These are phyloP conservation scores for Alternaria ventricosa DNA, from an alignment of 2,329 filamentous ascomycete genomes.

Conservation along the genomic window DNA sequence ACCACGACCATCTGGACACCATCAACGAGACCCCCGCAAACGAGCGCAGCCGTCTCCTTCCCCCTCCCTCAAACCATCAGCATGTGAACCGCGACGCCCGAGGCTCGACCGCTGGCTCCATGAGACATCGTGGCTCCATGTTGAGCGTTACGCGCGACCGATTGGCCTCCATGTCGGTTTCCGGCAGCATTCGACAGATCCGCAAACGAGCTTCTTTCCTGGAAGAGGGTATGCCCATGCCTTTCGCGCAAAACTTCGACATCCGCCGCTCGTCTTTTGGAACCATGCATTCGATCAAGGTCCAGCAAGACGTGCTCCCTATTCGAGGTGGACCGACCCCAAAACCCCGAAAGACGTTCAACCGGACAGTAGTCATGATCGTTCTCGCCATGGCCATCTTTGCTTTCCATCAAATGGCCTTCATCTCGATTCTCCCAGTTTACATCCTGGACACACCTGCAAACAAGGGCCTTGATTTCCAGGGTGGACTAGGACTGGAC, in stretches of 20 bases:
- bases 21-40: conserved; percentile 67
- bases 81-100: conserved; percentile 49
- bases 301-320: conserved; percentile 36
- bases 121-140: conserved; percentile 34
- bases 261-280: conserved; percentile 46
- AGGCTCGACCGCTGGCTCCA: conserved; percentile 34
- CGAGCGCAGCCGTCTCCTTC: conserved; percentile 68
- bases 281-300: conserved; percentile 46
- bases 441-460: conserved; percentile 79
- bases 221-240: conserved; percentile 45
- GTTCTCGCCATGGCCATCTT: conserved; percentile 85
- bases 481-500: conserved; percentile 69
- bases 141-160: conserved; percentile 33
- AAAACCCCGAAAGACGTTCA: conserved; percentile 56
- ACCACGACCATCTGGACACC: conserved; percentile 70
- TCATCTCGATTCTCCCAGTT: conserved; percentile 87
- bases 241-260: conserved; percentile 43
- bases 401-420: conserved; percentile 89
- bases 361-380: conserved; percentile 73
- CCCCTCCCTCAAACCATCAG: conserved; percentile 52
- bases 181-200: conserved; percentile 40
- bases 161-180: conserved; percentile 37
- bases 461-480: conserved; percentile 44
- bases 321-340: conserved; percentile 18
- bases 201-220: conserved; percentile 46